These are phyloP conservation scores for Lentinula lateritia DNA, from an alignment of 768 basidiomycete species.

Conservation along the genomic window DNA sequence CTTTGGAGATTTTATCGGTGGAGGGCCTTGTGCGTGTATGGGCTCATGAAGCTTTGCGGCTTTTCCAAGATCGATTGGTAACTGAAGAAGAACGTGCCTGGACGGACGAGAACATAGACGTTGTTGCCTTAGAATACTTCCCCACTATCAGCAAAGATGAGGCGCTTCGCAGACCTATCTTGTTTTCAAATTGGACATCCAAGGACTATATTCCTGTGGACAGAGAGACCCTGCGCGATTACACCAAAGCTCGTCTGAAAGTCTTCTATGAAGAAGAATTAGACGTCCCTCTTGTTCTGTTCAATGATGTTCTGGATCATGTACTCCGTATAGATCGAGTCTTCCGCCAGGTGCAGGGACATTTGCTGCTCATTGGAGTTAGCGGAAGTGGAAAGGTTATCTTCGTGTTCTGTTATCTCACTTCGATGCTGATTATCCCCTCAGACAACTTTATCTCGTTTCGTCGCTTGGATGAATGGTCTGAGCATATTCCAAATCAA, in stretches of 20 bases:
- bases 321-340: constrained; percentile 97
- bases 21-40: constrained; percentile 96
- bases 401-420: constrained; percentile 6
- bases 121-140: constrained; percentile 83
- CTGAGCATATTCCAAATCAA: constrained; percentile 99
- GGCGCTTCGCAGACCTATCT: constrained; percentile 81
- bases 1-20: constrained; percentile 86
- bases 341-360: constrained; percentile 97
- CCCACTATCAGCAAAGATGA: constrained; percentile 86
- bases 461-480: constrained; percentile 99
- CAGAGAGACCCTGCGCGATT: constrained; percentile 88
- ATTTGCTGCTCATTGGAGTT: constrained; percentile 93
- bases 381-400: constrained; percentile 96
- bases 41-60: constrained; percentile 95
- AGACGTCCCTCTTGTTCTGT: constrained; percentile 94
- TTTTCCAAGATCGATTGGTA: constrained; percentile 97
- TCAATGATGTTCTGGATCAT: constrained; percentile 98
- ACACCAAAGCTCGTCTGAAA: constrained; percentile 91
- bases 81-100: constrained; percentile 87
- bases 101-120: constrained; percentile 93
- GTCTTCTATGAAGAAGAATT: constrained; percentile 99
- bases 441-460: constrained; percentile 94
- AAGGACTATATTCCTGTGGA: constrained; percentile 96
- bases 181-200: constrained; percentile 99
- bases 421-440: constrained; percentile 11